phyloP scores from a whole-genome alignment of 1,284 basidiomycete species.

The Peniophora sp. region DNA sequence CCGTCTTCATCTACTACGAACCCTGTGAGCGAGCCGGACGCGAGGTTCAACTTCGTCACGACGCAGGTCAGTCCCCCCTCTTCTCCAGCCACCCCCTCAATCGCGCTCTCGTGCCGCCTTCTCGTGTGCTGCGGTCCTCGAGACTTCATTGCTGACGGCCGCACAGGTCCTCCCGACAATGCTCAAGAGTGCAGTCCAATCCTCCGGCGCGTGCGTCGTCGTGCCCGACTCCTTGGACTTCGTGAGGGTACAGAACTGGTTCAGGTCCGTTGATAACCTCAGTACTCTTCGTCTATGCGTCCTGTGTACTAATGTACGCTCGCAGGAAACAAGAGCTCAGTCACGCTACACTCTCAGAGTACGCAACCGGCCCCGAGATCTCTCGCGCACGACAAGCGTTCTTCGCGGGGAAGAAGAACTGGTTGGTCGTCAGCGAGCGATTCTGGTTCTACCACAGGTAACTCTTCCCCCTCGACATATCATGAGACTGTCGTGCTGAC shows the following conservation, averaged over 20 bases:
- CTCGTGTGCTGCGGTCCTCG: too few relatives aligned
- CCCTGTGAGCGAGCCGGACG: slow-evolving; percentile 78
- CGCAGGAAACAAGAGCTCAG: slow-evolving; percentile 57
- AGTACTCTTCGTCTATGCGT: too few relatives aligned
- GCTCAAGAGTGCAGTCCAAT: slow-evolving; percentile 87
- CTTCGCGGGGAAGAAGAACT: slow-evolving; percentile 81
- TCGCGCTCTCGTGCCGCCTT: background rate
- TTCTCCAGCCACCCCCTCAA: background rate
- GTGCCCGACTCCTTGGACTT: slow-evolving; percentile 97
- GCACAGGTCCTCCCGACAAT: slow-evolving; percentile 71
- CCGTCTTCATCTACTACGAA: slow-evolving; percentile 60
- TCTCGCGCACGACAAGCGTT: slow-evolving; percentile 89
- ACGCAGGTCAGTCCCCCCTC: slow-evolving; percentile 44
- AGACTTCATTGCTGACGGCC: too few relatives aligned
- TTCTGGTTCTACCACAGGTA: slow-evolving; percentile 96
- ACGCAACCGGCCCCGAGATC: slow-evolving; percentile 76
- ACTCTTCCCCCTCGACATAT: too few relatives aligned
- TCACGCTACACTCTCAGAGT: slow-evolving; percentile 88
- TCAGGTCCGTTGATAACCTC: slow-evolving; percentile 41
- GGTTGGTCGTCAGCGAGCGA: slow-evolving; percentile 89
- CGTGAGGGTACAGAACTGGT: slow-evolving; percentile 82
- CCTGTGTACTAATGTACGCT: too few relatives aligned
- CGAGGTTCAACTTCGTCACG: slow-evolving; percentile 81
- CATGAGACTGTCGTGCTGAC: too few relatives aligned
- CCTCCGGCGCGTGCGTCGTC: slow-evolving; percentile 82